Evolutionary conservation across 2,329 filamentous ascomycete genomes (phyloP), one percentile per base, ranked within the genome.

Genomic region (Claviceps pazoutovae): DNA sequence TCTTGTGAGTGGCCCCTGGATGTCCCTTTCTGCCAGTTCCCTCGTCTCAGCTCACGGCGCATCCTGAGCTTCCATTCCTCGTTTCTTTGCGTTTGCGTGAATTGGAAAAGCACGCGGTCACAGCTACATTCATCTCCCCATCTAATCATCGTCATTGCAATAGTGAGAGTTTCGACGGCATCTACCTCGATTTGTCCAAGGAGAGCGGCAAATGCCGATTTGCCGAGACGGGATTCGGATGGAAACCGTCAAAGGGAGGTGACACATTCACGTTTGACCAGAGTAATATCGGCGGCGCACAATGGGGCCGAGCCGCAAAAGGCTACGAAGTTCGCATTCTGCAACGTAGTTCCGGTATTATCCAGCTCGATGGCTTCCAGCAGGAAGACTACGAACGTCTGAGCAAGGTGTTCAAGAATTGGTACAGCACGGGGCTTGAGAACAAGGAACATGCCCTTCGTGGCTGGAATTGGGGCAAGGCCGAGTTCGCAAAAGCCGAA

Each of bases 391-490:
- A 88, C 60, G 93, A 98, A 59, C 87, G 93, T 51, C 74, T 96
- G 14, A 79, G 75, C 70, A 96, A 95, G 67, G 81, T 93, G 59
- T 96, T 98, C 78, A 97, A 96, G 73, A 87, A 91, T 63, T 97
- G 91, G 88, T 98, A 97, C 71, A 93, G 88, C 71, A 85, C 93
- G 62, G 89, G 83, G 61, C 78, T 98, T 54, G 90, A 97, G 66
- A 87, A 81, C 67, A 88, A 88, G 68, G 93, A 98, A 69, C 93
- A 97, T 68, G 89, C 93, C 23, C 74, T 98, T 54, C 83, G 93
- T 60, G 93, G 93, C 52, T 98, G 93, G 93, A 98, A 98, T 68
- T 98, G 93, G 94, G 93, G 93, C 62, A 98, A 97, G 71, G 88
- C 88, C 57, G 93, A 98, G 62, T 95, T 98, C 66, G 84, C 86